Base-by-base conservation (phyloP, 345 rosid species). In the Reutealis trisperma region DNA sequence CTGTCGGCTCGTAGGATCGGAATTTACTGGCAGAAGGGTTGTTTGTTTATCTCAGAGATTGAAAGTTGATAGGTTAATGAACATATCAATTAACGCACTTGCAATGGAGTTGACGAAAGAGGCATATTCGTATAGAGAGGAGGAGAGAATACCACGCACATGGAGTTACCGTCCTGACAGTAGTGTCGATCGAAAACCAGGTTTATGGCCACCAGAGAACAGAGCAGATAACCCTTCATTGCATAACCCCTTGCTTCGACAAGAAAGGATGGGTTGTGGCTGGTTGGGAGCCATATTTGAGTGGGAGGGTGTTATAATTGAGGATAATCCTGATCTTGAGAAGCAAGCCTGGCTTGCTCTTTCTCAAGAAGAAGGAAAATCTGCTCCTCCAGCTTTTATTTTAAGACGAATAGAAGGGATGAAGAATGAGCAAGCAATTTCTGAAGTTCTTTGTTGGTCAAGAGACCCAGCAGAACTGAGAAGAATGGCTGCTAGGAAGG, bases 211-310 rank as follows among this genome's bases (percentile, higher is more conserved):
- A 5, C 98, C 95, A 1, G 90, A 87, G 79, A 96, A 93, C 82
- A 87, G 85, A 84, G 99, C 95, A 0, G 99, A 93, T 73, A 89
- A 92, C 63, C 88, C 97, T 58, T 87, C 96, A 0, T 74, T 93
- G 75, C 97, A 90, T 54, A 96, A 96, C 78, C 99, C 99, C 16
- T 71, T 91, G 79, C 93, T 93, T 66, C 87, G 99, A 75, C 98
- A 90, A 63, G 97, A 96, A 84, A 88, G 93, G 78, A 90, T 96
- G 99, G 98, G 99, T 30, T 93, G 97, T 44, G 96, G 99, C 75
- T 96, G 99, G 99, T 82, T 96, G 66, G 97, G 96, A 80, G 99
- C 94, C 7, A 96, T 96, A 74, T 93, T 96, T 49, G 99, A 93
- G 77, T 93, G 94, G 99, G 99, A 96, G 81, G 98, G 99, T 8